These are phyloP conservation scores for Cryptosporidium ubiquitum DNA, from an alignment of 169 alveolate species.

Conservation along the genomic window DNA sequence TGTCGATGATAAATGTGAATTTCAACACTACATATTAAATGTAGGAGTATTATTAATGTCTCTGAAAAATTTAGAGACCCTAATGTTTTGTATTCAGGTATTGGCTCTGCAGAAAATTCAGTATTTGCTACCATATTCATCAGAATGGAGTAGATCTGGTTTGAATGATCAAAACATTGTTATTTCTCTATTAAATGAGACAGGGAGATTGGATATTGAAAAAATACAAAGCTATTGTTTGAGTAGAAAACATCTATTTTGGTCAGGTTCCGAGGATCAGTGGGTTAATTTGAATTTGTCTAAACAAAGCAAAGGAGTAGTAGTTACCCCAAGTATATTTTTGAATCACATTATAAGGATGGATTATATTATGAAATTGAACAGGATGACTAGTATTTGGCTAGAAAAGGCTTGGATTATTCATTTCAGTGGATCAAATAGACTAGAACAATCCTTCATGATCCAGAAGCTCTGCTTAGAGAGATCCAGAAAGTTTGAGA, in stretches of 20 bases:
- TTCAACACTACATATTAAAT: constrained; percentile 15
- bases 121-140: constrained; percentile 4
- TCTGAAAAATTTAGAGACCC: constrained; percentile 27
- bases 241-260: not conserved
- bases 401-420: constrained; percentile 11
- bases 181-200: constrained; percentile 38
- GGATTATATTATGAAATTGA: not conserved
- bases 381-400: not conserved
- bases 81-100: constrained; percentile 30
- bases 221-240: constrained; percentile 21
- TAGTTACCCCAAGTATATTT: constrained; percentile 12
- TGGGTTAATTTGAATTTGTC: not conserved
- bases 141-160: constrained; percentile 64
- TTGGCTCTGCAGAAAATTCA: constrained; percentile 40
- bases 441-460: constrained; percentile 20
- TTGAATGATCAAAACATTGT: constrained; percentile 62
- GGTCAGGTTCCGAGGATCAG: not conserved
- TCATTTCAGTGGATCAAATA: constrained; percentile 66
- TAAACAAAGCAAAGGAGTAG: constrained; percentile 12
- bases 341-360: constrained; percentile 27
- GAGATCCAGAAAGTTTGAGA: not conserved
- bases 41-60: constrained; percentile 50
- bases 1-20: constrained; percentile 54
- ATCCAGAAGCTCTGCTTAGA: constrained; percentile 17
- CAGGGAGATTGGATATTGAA: constrained; percentile 23